Conservation (phyloP, 2,329 filamentous ascomycete genomes). For the Pseudopithomyces chartarum region DNA sequence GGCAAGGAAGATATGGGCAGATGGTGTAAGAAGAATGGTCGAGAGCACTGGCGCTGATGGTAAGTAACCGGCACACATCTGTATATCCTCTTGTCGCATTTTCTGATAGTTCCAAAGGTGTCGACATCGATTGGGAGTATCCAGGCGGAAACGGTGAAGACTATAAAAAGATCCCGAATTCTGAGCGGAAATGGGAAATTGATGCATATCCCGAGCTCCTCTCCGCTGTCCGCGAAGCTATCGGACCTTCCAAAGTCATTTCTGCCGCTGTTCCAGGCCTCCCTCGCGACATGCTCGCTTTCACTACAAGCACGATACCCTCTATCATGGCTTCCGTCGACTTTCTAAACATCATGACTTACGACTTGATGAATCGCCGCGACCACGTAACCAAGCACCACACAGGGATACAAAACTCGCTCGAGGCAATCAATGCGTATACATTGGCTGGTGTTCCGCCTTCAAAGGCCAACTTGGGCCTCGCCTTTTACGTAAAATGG, state of each 20-base stretch:
- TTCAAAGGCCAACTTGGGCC: slow-evolving; percentile 64
- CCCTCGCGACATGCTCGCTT: slow-evolving; percentile 69
- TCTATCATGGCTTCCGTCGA: slow-evolving; percentile 65
- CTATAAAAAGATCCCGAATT: slow-evolving; percentile 67
- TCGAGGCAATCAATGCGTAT: slow-evolving; percentile 63
- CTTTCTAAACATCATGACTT: slow-evolving; percentile 73
- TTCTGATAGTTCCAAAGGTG: slow-evolving; percentile 15
- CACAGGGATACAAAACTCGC: slow-evolving; percentile 62
- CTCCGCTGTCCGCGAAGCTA: slow-evolving; percentile 61
- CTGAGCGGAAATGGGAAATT: slow-evolving; percentile 63
- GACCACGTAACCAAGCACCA: slow-evolving; percentile 69
- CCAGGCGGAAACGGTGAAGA: slow-evolving; percentile 71
- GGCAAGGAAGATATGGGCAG: slow-evolving; percentile 60
- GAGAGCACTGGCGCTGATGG: slow-evolving; percentile 65
- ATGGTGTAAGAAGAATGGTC: slow-evolving; percentile 68
- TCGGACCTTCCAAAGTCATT: slow-evolving; percentile 63
- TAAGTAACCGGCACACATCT: slow-evolving; percentile 43
- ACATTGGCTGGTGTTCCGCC: slow-evolving; percentile 59
- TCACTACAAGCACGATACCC: slow-evolving; percentile 60
- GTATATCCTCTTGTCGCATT: not conserved
- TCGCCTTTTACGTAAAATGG: slow-evolving; percentile 72
- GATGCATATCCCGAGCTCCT: slow-evolving; percentile 66
- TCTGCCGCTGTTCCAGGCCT: slow-evolving; percentile 71
- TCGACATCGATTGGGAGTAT: slow-evolving; percentile 71
- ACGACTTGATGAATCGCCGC: slow-evolving; percentile 73